Base-by-base conservation (phyloP, 2,329 filamentous ascomycete species). In the Diaporthe nobilis region DNA sequence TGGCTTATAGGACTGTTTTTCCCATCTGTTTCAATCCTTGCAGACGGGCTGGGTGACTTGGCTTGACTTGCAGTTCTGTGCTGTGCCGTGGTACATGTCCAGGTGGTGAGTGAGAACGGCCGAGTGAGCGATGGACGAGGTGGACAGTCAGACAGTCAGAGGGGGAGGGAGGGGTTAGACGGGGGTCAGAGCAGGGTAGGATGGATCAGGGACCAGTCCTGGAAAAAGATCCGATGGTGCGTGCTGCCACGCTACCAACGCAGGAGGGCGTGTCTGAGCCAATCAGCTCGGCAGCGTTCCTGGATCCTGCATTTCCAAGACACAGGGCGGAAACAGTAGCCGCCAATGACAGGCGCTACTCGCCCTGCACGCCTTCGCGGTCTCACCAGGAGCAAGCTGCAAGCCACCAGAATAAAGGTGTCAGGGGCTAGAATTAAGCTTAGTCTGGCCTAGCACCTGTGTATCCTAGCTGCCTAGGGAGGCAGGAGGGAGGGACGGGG, bases 321-420 rank as follows among this genome's bases (percentile, higher is more conserved):
- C 47, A 70, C 13, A 42, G 5, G 34, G 65, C 65, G 65, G 65
- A 70, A 70, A 55, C 49, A 53, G 65, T 70, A 70, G 65, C 65
- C 65, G 65, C 65, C 65, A 70, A 70, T 70, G 65, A 70, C 65
- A 70, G 65, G 65, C 65, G 65, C 65, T 70, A 70, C 49, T 53
- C 31, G 22, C 3, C 31, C 28, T 51, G 44, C 44, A 37, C 44
- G 20, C 6, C 20, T 51, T 51, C 22, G 28, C 3, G 13, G 65
- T 70, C 49, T 42, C 47, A 39, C 63, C 63, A 51, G 63, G 42
- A n/a, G 13, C 47, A 51, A 39, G 31, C 63, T 53, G 47, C 63
- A 37, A 51, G 63, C 63, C 63, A 68, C 47, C 47, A 39, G 6
- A 51, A 15, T 8, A 25, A 22, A 53, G 42, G 12, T 53, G 47